A percentile compares a stretch with the other conserved stretches of the same genome.
Evolutionary conservation across 2,329 filamentous ascomycete species (phyloP).

Genomic region (Phialophora macrospora): DNA sequence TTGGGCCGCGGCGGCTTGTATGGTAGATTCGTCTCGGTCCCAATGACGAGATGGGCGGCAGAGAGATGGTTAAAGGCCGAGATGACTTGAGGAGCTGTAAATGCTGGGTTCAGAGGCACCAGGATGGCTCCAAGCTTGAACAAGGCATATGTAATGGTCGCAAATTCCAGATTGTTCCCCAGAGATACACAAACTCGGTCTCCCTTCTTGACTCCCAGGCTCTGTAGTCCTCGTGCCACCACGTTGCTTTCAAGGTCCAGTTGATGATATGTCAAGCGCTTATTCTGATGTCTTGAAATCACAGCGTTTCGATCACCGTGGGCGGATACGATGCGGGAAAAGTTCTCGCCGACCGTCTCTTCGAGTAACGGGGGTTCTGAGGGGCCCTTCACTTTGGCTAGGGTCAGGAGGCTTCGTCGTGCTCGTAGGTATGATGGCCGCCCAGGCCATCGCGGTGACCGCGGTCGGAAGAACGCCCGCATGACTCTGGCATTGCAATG

Average conservation of each 20-base stretch:
- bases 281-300: conserved; percentile 65
- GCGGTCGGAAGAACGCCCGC: conserved; percentile 30
- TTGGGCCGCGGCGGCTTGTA: conserved; percentile 66
- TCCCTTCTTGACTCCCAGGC: conserved; percentile 38
- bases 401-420: conserved; percentile 32
- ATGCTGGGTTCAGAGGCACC: conserved; percentile 90
- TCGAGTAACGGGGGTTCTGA: conserved; percentile 52
- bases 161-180: conserved; percentile 84
- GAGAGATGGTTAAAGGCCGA: conserved; percentile 77
- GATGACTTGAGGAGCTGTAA: conserved; percentile 77
- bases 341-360: conserved; percentile 54
- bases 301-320: conserved; percentile 60
- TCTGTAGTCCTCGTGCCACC: conserved; percentile 38
- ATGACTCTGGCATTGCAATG: conserved; percentile 27
- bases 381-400: conserved; percentile 34
- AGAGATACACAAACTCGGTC: conserved; percentile 84
- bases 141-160: conserved; percentile 76
- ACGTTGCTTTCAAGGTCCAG: conserved; percentile 63
- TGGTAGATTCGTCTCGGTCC: conserved; percentile 83
- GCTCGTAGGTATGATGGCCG: neutral
- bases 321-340: conserved; percentile 49
- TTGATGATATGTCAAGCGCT: conserved; percentile 70
- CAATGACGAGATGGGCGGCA: conserved; percentile 76
- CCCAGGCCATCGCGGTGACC: conserved; percentile 12
- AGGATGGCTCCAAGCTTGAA: conserved; percentile 95